phyloP scores from a whole-genome alignment of 371 early-diverging fungal species.

The Mortierella sp. region DNA sequence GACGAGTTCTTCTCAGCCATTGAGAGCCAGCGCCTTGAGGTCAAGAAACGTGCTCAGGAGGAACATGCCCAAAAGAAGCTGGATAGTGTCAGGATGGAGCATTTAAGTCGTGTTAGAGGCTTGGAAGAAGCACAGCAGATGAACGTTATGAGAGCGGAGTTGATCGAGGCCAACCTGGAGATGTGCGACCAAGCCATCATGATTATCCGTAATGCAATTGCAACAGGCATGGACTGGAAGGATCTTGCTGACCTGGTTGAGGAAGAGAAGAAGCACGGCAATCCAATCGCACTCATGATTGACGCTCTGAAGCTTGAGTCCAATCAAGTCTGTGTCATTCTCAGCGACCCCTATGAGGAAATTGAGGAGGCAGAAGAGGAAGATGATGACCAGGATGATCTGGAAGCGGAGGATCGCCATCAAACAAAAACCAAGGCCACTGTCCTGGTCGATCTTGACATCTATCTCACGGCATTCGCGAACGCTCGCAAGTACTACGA shows the following conservation, averaged over 20 bases:
- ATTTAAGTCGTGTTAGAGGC: conserved; percentile 79
- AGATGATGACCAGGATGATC: conserved; percentile 58
- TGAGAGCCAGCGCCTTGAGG: conserved; percentile 86
- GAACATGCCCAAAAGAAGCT: conserved; percentile 86
- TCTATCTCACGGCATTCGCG: conserved; percentile 87
- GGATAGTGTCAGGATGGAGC: conserved; percentile 83
- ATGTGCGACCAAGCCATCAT: conserved; percentile 88
- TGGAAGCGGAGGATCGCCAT: conserved; percentile 40
- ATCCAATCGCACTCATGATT: conserved; percentile 85
- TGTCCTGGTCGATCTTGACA: conserved; percentile 82
- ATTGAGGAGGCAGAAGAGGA: conserved; percentile 54
- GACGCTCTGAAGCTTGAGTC: conserved; percentile 75
- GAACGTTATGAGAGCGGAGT: conserved; percentile 77
- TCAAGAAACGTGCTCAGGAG: conserved; percentile 79
- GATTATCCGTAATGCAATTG: conserved; percentile 88
- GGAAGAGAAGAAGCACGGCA: conserved; percentile 83
- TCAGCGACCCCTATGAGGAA: conserved; percentile 60
- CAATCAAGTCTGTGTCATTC: conserved; percentile 70
- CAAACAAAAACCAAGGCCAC: conserved; percentile 40
- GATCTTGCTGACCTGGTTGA: conserved; percentile 89
- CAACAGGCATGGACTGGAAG: conserved; percentile 96
- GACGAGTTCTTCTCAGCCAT: conserved; percentile 93
- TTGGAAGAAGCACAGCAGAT: conserved; percentile 75
- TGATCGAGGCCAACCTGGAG: conserved; percentile 87
- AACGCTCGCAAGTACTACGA: conserved; percentile 95